These are phyloP conservation scores for Colletotrichum acutatum DNA, from an alignment of 2,329 filamentous ascomycete species.

Conservation along the genomic window DNA sequence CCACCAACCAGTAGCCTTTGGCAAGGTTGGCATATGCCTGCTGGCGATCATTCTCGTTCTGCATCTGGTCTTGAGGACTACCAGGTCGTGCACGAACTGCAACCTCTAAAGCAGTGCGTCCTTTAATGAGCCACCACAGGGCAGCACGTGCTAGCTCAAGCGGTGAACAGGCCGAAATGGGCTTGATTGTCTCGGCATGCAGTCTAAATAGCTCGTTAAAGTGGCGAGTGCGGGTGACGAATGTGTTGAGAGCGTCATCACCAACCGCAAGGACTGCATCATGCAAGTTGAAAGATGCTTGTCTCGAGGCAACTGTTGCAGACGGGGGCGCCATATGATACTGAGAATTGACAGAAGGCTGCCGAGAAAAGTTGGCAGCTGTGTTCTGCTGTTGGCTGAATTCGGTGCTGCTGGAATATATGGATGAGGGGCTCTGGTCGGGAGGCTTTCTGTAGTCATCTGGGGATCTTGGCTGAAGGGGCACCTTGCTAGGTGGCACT, in stretches of 20 bases:
- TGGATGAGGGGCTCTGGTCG: constrained; percentile 54
- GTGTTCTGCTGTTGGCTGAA: constrained; percentile 28
- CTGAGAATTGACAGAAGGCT: constrained; percentile 32
- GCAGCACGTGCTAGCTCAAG: constrained; percentile 77
- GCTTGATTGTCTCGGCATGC: constrained; percentile 79
- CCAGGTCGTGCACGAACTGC: constrained; percentile 74
- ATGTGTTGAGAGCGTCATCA: constrained; percentile 76
- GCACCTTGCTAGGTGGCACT: constrained; percentile 37
- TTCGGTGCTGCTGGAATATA: constrained; percentile 37
- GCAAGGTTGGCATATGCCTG: constrained; percentile 89
- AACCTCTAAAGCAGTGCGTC: constrained; percentile 79
- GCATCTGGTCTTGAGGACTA: constrained; percentile 62
- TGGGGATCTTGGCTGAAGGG: constrained; percentile 36
- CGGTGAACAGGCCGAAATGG: constrained; percentile 71
- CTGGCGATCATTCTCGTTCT: constrained; percentile 67
- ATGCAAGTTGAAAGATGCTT: constrained; percentile 51
- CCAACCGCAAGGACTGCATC: constrained; percentile 58
- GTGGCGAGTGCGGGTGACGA: constrained; percentile 77
- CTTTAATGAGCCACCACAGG: constrained; percentile 91
- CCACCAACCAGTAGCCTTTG: constrained; percentile 85
- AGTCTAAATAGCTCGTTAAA: constrained; percentile 81
- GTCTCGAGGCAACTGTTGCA: constrained; percentile 41
- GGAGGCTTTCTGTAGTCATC: constrained; percentile 39
- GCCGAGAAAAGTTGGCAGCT: constrained; percentile 30
- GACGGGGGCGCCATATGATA: constrained; percentile 40